A percentile compares a stretch with the other conserved stretches of the same genome.
Conservation (phyloP, 768 basidiomycete species). For the Rhizopogon vinicolor region DNA sequence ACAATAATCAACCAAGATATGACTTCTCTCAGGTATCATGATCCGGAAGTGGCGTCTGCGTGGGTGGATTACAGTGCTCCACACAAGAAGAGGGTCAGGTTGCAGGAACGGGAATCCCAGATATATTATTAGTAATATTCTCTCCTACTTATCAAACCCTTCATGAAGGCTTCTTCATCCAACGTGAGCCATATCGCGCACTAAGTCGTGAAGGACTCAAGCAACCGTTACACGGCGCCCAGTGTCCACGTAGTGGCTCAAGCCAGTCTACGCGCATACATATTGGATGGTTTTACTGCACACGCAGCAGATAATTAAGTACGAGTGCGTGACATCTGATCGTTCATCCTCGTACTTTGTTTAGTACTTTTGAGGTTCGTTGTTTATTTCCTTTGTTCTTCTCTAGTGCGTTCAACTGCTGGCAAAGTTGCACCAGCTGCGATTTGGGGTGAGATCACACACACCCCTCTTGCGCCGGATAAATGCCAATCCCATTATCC, state of each 20-base stretch:
- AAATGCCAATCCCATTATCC: not conserved
- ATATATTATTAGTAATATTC: no score
- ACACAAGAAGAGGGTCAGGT: no score
- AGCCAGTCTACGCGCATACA: not conserved
- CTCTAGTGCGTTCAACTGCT: not conserved
- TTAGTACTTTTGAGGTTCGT: not conserved
- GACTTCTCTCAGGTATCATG: no score
- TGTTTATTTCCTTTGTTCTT: not conserved
- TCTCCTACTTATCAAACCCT: no score
- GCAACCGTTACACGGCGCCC: no score
- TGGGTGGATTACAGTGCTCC: no score
- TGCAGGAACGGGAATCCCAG: no score
- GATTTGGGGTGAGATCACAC: conserved; percentile 1
- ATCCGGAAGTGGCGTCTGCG: no score
- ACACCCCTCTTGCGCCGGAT: not conserved
- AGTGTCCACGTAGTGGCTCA: not conserved
- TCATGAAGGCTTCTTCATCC: no score
- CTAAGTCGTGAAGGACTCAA: not conserved
- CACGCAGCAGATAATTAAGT: conserved; percentile 6
- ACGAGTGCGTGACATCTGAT: not conserved
- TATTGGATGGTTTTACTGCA: conserved; percentile 4
- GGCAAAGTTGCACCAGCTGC: not conserved
- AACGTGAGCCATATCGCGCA: not conserved
- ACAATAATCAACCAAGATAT: no score
- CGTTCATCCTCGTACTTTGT: not conserved